phyloP scores from a whole-genome alignment of 306 rosid genomes.

The Prunus davidiana region DNA sequence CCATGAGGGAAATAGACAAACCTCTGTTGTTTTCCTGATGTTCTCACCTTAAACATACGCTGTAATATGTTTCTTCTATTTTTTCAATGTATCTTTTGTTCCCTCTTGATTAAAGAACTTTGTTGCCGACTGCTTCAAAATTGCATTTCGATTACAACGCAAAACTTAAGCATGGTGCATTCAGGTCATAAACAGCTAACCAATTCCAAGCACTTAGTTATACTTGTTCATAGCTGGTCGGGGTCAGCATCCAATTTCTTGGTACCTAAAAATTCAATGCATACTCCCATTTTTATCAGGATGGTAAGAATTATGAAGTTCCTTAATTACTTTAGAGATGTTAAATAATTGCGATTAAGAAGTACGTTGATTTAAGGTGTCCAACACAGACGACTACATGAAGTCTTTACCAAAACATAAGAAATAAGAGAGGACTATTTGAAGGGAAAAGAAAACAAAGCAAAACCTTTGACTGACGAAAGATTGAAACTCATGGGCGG shows the following conservation, averaged over 20 bases:
- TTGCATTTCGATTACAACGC: neutral
- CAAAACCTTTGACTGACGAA: neutral
- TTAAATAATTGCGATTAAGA: too few relatives aligned
- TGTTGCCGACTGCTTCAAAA: neutral
- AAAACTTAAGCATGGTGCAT: neutral
- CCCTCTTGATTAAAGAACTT: neutral
- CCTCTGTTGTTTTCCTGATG: neutral
- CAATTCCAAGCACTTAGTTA: too few relatives aligned
- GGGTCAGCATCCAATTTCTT: too few relatives aligned
- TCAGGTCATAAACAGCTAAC: too few relatives aligned
- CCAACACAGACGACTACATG: too few relatives aligned
- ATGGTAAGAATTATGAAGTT: too few relatives aligned
- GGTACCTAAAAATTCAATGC: too few relatives aligned
- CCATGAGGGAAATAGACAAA: slow-evolving; percentile 1
- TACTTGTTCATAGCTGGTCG: too few relatives aligned
- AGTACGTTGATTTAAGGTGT: too few relatives aligned
- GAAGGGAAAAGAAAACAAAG: neutral
- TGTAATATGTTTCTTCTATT: neutral
- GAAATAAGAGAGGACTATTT: neutral
- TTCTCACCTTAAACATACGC: neutral
- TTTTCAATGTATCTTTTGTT: neutral
- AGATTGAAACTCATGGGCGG: neutral
- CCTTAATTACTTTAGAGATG: too few relatives aligned
- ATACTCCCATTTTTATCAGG: too few relatives aligned
- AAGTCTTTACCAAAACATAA: too few relatives aligned